Conservation (phyloP, 2,329 filamentous ascomycete species). For the Ceratocystis destructans region DNA sequence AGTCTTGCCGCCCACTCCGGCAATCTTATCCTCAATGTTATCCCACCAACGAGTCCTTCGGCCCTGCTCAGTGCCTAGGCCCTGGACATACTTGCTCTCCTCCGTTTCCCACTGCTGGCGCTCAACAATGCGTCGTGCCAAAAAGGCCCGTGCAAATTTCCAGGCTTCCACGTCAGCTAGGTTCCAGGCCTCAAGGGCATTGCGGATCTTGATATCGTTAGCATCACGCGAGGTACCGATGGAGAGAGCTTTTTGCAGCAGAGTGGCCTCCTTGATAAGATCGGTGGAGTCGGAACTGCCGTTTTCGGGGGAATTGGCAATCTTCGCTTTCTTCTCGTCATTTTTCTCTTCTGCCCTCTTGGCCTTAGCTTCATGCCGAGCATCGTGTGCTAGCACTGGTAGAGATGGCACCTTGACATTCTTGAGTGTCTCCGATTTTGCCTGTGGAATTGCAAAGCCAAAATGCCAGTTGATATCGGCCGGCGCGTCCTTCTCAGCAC, state of each 20-base stretch:
- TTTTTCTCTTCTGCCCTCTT: constrained; percentile 2
- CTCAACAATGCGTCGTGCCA: constrained; percentile 50
- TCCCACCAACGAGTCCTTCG: constrained; percentile 29
- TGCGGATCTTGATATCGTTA: constrained; percentile 34
- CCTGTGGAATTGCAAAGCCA: constrained; percentile 63
- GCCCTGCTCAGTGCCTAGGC: constrained; percentile 40
- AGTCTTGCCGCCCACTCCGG: constrained; percentile 11
- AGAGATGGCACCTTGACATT: constrained; percentile 18
- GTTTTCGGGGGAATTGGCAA: constrained; percentile 21
- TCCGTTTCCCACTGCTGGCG: constrained; percentile 55
- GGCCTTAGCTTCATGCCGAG: constrained; percentile 5
- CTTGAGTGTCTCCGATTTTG: constrained; percentile 20
- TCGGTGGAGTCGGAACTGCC: constrained; percentile 34
- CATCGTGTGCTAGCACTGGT: constrained; percentile 35
- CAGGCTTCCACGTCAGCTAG: constrained; percentile 64
- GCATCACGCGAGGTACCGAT: constrained; percentile 32
- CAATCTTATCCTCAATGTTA: constrained; percentile 20
- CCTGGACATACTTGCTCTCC: constrained; percentile 50
- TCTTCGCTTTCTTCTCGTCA: neutral
- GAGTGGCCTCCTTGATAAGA: constrained; percentile 29
- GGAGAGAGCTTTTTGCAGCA: constrained; percentile 43
- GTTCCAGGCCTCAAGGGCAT: constrained; percentile 51
- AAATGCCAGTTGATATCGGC: constrained; percentile 79
- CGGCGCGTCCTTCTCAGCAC: constrained; percentile 50
- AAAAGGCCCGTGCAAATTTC: constrained; percentile 57